phyloP scores from a whole-genome alignment of 371 early-diverging fungal species.

The Scutellospora calospora region DNA sequence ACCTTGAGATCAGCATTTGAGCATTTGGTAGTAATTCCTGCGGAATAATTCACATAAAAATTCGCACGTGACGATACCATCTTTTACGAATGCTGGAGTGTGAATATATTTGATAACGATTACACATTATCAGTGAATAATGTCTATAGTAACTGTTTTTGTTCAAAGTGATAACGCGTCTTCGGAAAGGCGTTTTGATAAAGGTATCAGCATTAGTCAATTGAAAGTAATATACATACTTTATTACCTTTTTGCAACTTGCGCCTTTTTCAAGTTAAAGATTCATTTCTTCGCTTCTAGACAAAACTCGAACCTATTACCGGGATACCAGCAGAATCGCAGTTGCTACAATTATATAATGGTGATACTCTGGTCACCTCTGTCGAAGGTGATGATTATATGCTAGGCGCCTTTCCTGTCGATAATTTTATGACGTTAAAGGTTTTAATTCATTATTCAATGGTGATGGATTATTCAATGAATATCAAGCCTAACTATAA shows the following conservation, averaged over 20 bases:
- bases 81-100: no score
- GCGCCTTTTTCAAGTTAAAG: slow-evolving; percentile 1
- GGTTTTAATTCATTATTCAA: slow-evolving; percentile 50
- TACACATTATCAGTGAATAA: slow-evolving; percentile 32
- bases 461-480: not conserved
- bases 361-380: slow-evolving; percentile 66
- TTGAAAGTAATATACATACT: slow-evolving; percentile 67
- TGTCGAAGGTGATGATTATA: slow-evolving; percentile 72
- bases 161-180: slow-evolving; percentile 74
- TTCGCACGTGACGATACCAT: no score
- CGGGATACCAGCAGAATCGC: slow-evolving; percentile 80
- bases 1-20: no score
- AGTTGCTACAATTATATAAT: slow-evolving; percentile 70
- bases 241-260: slow-evolving; percentile 10
- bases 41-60: no score
- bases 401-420: slow-evolving; percentile 90
- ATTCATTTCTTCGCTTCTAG: slow-evolving; percentile 49
- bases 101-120: not conserved
- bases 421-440: slow-evolving; percentile 80
- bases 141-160: slow-evolving; percentile 79
- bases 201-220: slow-evolving; percentile 70
- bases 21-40: no score
- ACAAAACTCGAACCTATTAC: slow-evolving; percentile 91
- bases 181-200: slow-evolving; percentile 85
- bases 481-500: not conserved